Conservation (phyloP, 2,329 filamentous ascomycete genomes). For the Dothideomycetes sp. region DNA sequence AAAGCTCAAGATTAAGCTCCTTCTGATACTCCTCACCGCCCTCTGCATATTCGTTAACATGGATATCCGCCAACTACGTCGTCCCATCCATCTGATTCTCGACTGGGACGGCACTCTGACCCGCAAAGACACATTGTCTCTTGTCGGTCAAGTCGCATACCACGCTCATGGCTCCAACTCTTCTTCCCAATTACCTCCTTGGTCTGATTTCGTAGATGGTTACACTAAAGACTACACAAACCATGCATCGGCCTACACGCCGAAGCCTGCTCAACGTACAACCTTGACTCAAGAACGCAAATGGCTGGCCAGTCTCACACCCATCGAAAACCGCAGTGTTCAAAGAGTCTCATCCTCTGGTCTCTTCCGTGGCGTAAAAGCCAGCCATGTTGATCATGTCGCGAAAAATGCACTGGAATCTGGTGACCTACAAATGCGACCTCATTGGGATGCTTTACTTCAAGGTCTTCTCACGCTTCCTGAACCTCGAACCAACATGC, state of each 20-base stretch:
- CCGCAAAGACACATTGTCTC: slow-evolving; percentile 34
- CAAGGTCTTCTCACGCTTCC: slow-evolving; percentile 15
- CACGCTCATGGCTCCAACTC: neutral
- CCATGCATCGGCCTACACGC: slow-evolving; percentile 26
- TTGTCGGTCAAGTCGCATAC: slow-evolving; percentile 31
- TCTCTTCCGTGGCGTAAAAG: slow-evolving; percentile 32
- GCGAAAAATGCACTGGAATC: slow-evolving; percentile 23
- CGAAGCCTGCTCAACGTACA: slow-evolving; percentile 21
- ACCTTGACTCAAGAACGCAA: slow-evolving; percentile 28
- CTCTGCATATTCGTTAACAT: neutral
- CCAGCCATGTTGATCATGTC: slow-evolving; percentile 22
- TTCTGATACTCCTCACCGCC: neutral
- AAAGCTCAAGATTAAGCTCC: neutral
- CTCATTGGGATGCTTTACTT: slow-evolving; percentile 29
- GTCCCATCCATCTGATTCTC: slow-evolving; percentile 30
- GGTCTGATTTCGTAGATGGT: slow-evolving; percentile 31
- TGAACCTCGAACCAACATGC: neutral
- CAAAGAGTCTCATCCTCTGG: slow-evolving; percentile 30
- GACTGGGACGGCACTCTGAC: slow-evolving; percentile 43
- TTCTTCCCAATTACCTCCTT: slow-evolving; percentile 18
- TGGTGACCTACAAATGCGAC: slow-evolving; percentile 28
- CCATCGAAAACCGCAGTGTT: slow-evolving; percentile 34
- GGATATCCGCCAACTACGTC: slow-evolving; percentile 1
- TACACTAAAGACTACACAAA: slow-evolving; percentile 33
- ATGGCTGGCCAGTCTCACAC: slow-evolving; percentile 29